Percentiles rank a stretch among this genome's conserved stretches.
phyloP scores from a whole-genome alignment of 768 basidiomycete species.

The Hortiboletus campestris region DNA sequence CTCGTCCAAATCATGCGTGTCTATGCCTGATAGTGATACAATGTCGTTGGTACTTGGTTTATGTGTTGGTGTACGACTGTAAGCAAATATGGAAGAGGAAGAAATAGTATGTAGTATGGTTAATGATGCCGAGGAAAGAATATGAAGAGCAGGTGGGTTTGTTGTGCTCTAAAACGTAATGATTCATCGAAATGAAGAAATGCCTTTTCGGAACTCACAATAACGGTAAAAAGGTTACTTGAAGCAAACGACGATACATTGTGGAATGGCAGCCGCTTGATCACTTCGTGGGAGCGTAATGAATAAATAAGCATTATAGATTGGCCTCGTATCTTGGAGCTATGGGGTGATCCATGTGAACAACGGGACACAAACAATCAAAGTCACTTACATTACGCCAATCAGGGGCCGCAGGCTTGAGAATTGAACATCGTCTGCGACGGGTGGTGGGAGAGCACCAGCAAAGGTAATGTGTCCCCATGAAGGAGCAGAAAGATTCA shows the following conservation, averaged over 20 bases:
- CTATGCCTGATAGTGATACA: conserved; percentile 41
- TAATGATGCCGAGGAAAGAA: conserved; percentile 57
- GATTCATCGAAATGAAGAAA: background rate
- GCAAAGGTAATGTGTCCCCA: conserved; percentile 40
- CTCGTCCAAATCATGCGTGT: conserved; percentile 20
- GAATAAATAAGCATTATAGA: conserved; percentile 43
- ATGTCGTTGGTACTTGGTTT: conserved; percentile 36
- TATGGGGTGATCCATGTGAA: conserved; percentile 8
- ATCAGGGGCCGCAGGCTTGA: conserved; percentile 34
- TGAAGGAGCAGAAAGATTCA: conserved; percentile 44
- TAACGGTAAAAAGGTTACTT: conserved; percentile 48
- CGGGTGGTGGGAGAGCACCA: conserved; percentile 39
- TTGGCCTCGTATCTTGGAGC: conserved; percentile 25
- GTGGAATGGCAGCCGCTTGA: conserved; percentile 47
- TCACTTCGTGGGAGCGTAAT: conserved; percentile 45
- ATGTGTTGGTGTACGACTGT: conserved; percentile 35
- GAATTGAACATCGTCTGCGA: conserved; percentile 28
- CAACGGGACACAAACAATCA: background rate
- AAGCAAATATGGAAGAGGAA: conserved; percentile 45
- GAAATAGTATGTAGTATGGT: conserved; percentile 49
- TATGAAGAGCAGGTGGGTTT: conserved; percentile 50
- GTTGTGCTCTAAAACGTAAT: conserved; percentile 50
- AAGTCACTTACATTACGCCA: conserved; percentile 33
- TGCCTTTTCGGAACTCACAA: conserved; percentile 43
- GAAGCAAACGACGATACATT: conserved; percentile 45